Evolutionary conservation across 176 grass and related monocot genomes (phyloP).

Genomic region (Leersia perrieri): DNA sequence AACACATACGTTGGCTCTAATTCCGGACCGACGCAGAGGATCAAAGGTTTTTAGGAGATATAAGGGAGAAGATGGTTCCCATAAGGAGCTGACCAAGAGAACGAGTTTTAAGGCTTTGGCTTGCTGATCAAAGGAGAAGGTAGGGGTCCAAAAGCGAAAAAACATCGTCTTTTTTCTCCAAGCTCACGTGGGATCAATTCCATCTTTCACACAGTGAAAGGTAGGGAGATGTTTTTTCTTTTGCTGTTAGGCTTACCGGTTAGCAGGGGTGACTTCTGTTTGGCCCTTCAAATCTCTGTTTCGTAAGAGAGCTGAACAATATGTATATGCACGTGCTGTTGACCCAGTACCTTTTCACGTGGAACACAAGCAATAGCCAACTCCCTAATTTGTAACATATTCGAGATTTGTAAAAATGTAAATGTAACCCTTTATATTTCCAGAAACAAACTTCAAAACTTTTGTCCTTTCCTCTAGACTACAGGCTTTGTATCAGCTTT

Average conservation of each 20-base stretch:
- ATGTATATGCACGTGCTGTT: background rate
- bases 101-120: background rate
- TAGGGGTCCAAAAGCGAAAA: conserved; percentile 18
- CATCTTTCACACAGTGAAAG: conserved; percentile 17
- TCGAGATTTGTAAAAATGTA: background rate
- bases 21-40: background rate
- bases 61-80: conserved; percentile 26
- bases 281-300: background rate
- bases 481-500: background rate
- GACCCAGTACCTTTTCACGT: background rate
- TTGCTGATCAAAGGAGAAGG: conserved; percentile 3
- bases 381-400: background rate
- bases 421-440: background rate
- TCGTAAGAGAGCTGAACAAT: background rate
- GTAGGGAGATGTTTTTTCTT: background rate
- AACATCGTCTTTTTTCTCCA: background rate
- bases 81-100: background rate
- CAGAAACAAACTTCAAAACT: too few relatives aligned
- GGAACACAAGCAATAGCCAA: background rate
- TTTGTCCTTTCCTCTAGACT: background rate
- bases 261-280: conserved; percentile 12
- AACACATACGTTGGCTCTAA: background rate
- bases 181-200: background rate
- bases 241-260: background rate
- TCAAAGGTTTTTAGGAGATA: background rate